Base-by-base conservation (phyloP, 2,329 filamentous ascomycete species). In the Arachnopeziza araneosa region DNA sequence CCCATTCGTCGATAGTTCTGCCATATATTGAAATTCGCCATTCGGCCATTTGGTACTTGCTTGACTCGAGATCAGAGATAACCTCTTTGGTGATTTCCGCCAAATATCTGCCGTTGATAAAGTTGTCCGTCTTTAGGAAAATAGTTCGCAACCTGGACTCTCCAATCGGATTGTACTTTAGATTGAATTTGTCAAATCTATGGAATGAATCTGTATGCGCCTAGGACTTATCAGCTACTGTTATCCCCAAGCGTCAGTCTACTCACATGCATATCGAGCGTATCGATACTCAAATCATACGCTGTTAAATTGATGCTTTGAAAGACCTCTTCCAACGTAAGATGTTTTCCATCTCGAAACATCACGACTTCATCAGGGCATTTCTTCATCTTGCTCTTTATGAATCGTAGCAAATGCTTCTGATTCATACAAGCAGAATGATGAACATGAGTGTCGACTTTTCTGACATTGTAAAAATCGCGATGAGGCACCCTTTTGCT, bases 351-450 rank as follows among this genome's bases (percentile, higher is more conserved):
- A 74, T 99, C 95, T 71, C 95, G 85, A 74, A 87, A 96, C 52
- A 99, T 83, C 7, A 99, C 95, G 32, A 95, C 86, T 76, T 99
- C 95, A 70, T 98, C 90, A 0, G 93, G 92, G 21, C 85, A 95
- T 75, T 96, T 99, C 83, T 97, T 98, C 91, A 99, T 97, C 78
- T 99, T 99, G 76, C 92, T 96, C 77, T 99, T 99, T 79, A 99
- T 99, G 76, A 99, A 99, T 58, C 95, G 91, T 62, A 99, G 79
- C 60, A 99, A 78, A 81, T 99, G 95, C 77, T 99, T 99, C 75
- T 99, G 95, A 72, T 99, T 99, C 95, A 99, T 99, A 74, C 95
- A 99, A 24, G 95, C 95, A 19, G 95, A 99, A 75, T 99, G 95
- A 73, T 99, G 95, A 68, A 99, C 95, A 81, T 99, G 95, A 9